Evolutionary conservation across 116 monocot species (phyloP), one percentile per base, ranked within the genome.

Genomic region (Trichopus zeylanicus): DNA sequence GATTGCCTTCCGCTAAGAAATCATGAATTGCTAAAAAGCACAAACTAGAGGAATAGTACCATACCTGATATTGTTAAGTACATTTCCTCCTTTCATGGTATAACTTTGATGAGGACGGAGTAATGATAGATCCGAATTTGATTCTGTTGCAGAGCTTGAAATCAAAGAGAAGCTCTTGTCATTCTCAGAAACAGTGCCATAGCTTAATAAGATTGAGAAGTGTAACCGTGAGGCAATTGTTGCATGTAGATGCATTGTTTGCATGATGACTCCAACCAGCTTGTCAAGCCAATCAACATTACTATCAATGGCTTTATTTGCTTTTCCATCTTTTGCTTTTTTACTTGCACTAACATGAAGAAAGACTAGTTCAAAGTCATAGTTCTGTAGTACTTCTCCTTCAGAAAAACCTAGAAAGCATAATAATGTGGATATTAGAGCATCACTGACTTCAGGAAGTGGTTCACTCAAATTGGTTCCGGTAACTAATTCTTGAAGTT

Each of bases 51-150:
- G 0, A 42, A 15, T 10, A 42, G n/a, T 10, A n/a, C n/a, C 42
- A 42, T 73, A 97, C 97, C 97, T 84, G 18, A 97, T 67, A 47
- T 91, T 64, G 59, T 67, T 53, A 47, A 97, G 63, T 35, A 38
- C 26, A 25, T 71, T 69, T 22, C 91, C 97, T 29, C 77, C 81
- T 78, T 84, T 97, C 71, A 84, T 87, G 22, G 74, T 80, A 62
- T 82, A 97, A 69, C 90, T 90, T 72, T 95, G 95, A 46, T 77
- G 55, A 55, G 95, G 95, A 11, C 76, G 79, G 57, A 95, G 81
- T 32, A 95, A 61, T 70, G 65, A 81, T 48, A 95, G 56, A 67
- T 95, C 95, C 49, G 95, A 87, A 75, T 70, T 72, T 53, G 61
- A 65, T 71, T 73, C 75, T 28, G 20, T 59, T 51, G 52, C 51